phyloP scores from a whole-genome alignment of 2,329 filamentous ascomycete species.

The Pseudogymnoascus sp. region DNA sequence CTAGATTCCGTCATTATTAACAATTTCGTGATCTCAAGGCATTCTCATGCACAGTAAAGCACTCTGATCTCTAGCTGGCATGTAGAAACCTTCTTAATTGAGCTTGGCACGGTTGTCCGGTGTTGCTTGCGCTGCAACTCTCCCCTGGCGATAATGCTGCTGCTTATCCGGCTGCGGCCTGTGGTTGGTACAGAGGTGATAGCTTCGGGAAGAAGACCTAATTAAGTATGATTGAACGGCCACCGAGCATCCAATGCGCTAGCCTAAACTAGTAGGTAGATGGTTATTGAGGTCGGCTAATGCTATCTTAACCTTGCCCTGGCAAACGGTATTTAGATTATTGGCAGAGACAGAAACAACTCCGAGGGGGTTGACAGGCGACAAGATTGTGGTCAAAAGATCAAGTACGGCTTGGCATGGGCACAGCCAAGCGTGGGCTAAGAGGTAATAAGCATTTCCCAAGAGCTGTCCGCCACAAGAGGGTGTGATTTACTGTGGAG shows the following conservation, averaged over 20 bases:
- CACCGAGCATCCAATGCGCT: not conserved
- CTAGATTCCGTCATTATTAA: not conserved
- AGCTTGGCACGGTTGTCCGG: not conserved
- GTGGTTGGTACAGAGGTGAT: not conserved
- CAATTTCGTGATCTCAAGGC: not conserved
- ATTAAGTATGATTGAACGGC: not conserved
- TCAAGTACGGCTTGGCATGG: not conserved
- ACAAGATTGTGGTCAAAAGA: not conserved
- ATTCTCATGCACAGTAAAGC: not conserved
- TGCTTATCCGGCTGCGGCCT: not conserved
- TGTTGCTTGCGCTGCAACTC: not conserved
- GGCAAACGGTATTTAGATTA: not conserved
- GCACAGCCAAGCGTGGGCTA: not conserved
- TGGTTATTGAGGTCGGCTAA: not conserved
- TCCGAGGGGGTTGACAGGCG: not conserved
- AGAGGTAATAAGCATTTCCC: not conserved
- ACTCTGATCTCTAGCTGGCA: not conserved
- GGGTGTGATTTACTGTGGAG: not conserved
- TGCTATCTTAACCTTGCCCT: not conserved
- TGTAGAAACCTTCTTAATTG: constrained; percentile 4
- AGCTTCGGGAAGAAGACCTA: not conserved
- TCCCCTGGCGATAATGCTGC: not conserved
- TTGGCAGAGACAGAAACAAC: not conserved
- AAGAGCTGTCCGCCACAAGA: not conserved
- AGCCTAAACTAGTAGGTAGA: not conserved